Conservation (phyloP, 495 filamentous ascomycete species). For the Penicillium steckii region DNA sequence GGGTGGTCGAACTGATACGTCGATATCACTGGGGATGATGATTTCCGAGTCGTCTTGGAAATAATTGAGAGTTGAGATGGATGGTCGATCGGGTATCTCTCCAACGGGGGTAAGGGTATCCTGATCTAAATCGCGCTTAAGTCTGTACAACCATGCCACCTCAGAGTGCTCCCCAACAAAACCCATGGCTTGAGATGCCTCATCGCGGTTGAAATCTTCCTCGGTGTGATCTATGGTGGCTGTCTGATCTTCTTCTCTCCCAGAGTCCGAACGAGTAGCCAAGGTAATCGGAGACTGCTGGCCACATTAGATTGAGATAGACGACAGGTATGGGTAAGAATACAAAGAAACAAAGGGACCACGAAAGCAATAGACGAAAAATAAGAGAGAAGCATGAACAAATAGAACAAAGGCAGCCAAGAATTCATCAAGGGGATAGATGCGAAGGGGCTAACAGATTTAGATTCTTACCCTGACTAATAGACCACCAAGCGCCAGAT, state of each 20-base stretch:
- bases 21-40: slow-evolving; percentile 38
- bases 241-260: slow-evolving; percentile 41
- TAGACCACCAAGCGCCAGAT: slow-evolving; percentile 27
- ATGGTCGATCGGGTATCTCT: slow-evolving; percentile 23
- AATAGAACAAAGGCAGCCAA: not conserved
- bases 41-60: slow-evolving; percentile 56
- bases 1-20: slow-evolving; percentile 49
- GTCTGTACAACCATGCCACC: slow-evolving; percentile 57
- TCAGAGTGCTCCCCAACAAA: slow-evolving; percentile 65
- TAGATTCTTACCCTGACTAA: slow-evolving; percentile 18
- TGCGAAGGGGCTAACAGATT: not conserved
- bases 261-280: slow-evolving; percentile 12
- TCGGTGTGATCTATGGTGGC: slow-evolving; percentile 52
- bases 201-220: slow-evolving; percentile 58
- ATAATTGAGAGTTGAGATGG: slow-evolving; percentile 48
- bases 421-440: not conserved
- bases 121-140: slow-evolving; percentile 39
- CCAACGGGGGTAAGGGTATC: slow-evolving; percentile 8
- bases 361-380: not conserved
- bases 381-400: not conserved
- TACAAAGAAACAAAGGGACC: not conserved
- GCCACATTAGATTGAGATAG: not conserved
- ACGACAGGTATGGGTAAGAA: not conserved
- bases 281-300: not conserved
- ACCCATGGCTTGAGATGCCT: slow-evolving; percentile 50